Conservation (phyloP, 352 stramenopile species). For the Phytophthora ramorum region DNA sequence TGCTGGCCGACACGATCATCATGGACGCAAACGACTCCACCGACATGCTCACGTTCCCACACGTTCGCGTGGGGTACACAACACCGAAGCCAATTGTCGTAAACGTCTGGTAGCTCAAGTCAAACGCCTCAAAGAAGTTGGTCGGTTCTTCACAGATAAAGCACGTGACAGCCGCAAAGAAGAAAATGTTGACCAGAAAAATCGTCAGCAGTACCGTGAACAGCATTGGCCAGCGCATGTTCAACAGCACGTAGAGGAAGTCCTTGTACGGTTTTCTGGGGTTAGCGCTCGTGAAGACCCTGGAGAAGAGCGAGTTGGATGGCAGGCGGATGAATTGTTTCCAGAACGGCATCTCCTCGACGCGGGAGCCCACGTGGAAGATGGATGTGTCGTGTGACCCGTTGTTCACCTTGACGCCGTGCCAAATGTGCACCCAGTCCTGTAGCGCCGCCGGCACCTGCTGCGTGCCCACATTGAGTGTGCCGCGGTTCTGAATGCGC, state of each 20-base stretch:
- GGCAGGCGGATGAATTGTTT: conserved; percentile 74
- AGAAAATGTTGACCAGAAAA: conserved; percentile 72
- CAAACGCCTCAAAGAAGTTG: conserved; percentile 66
- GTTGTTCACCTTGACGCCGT: conserved; percentile 74
- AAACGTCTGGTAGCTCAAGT: conserved; percentile 87
- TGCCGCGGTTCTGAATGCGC: conserved; percentile 67
- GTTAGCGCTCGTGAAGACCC: conserved; percentile 64
- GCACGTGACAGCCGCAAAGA: conserved; percentile 59
- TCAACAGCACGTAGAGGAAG: conserved; percentile 83
- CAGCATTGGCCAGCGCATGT: conserved; percentile 84
- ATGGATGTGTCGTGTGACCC: conserved; percentile 46
- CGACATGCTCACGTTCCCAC: conserved; percentile 75
- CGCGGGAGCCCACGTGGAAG: conserved; percentile 70
- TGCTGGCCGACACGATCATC: conserved; percentile 81
- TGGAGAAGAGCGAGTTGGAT: conserved; percentile 77
- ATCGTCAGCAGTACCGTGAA: conserved; percentile 61
- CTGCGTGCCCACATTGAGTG: conserved; percentile 54
- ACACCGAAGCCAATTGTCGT: conserved; percentile 87
- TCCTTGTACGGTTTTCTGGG: conserved; percentile 82
- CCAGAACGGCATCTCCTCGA: conserved; percentile 74
- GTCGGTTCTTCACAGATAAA: conserved; percentile 61
- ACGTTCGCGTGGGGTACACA: conserved; percentile 70
- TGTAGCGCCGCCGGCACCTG: conserved; percentile 63
- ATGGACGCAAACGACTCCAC: conserved; percentile 85
- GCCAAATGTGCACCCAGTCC: conserved; percentile 87